Percentiles rank a stretch among this genome's conserved stretches.
These are phyloP conservation scores for Fusarium foetens DNA, from an alignment of 2,329 filamentous ascomycete species.

Conservation along the genomic window DNA sequence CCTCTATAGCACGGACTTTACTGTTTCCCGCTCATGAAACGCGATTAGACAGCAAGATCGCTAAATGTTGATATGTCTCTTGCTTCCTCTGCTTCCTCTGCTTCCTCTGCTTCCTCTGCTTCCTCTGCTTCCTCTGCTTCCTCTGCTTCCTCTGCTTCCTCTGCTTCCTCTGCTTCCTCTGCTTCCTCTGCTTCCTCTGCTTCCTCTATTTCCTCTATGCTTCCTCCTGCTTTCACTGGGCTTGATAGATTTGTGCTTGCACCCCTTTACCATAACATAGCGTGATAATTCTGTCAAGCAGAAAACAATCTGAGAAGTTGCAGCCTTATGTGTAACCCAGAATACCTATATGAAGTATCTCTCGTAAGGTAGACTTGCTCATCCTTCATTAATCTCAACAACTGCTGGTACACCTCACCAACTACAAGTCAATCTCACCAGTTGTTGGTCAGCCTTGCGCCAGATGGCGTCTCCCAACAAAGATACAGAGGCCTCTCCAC, in stretches of 20 bases:
- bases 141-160: too few relatives aligned
- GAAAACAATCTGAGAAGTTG: neutral
- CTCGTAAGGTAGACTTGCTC: accelerated
- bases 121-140: neutral
- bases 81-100: neutral
- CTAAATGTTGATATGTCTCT: accelerated
- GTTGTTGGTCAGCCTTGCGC: accelerated
- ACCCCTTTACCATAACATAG: neutral
- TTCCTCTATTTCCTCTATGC: too few relatives aligned
- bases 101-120: neutral
- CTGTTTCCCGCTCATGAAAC: neutral
- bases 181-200: neutral
- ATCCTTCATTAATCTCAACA: accelerated
- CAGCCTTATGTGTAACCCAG: neutral
- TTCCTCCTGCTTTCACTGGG: neutral
- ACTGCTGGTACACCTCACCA: neutral
- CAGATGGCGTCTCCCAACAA: neutral
- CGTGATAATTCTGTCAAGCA: neutral
- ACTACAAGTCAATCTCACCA: neutral
- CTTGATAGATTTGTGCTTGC: neutral
- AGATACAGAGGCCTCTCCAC: accelerated
- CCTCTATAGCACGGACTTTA: accelerated
- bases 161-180: neutral
- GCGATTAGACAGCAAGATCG: neutral
- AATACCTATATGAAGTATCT: neutral